phyloP scores from a whole-genome alignment of 2,329 filamentous ascomycete genomes.

The Venturia carpophila region DNA sequence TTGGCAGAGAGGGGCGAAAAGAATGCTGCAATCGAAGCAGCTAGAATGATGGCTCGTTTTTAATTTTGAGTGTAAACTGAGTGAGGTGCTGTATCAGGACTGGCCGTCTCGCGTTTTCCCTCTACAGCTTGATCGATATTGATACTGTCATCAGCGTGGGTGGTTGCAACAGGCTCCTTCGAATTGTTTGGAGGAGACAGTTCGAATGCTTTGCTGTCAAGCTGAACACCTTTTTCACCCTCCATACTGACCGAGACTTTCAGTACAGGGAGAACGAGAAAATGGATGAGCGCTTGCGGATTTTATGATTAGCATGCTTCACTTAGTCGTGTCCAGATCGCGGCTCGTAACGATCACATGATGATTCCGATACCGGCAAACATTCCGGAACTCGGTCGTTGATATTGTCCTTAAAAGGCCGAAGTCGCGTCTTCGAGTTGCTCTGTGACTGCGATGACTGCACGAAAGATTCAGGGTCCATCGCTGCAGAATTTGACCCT shows the following conservation, averaged over 20 bases:
- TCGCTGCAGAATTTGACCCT: neutral
- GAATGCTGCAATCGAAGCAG: constrained; percentile 38
- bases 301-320: neutral
- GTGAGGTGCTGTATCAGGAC: neutral
- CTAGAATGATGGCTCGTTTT: constrained; percentile 39
- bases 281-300: neutral
- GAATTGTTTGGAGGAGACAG: neutral
- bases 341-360: neutral
- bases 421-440: neutral
- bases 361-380: neutral
- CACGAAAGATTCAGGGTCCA: neutral
- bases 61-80: constrained; percentile 21
- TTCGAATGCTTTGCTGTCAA: neutral
- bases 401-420: neutral
- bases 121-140: neutral
- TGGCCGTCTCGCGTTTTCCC: neutral
- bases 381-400: neutral
- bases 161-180: neutral
- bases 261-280: neutral
- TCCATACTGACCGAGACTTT: neutral
- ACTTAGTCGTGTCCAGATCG: neutral
- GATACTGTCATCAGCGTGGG: neutral
- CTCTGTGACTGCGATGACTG: neutral
- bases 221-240: neutral
- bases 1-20: constrained; percentile 45